Evolutionary conservation across 305 asterid species (phyloP), one percentile per base, ranked within the genome.

Genomic region (Solanum hybrid): DNA sequence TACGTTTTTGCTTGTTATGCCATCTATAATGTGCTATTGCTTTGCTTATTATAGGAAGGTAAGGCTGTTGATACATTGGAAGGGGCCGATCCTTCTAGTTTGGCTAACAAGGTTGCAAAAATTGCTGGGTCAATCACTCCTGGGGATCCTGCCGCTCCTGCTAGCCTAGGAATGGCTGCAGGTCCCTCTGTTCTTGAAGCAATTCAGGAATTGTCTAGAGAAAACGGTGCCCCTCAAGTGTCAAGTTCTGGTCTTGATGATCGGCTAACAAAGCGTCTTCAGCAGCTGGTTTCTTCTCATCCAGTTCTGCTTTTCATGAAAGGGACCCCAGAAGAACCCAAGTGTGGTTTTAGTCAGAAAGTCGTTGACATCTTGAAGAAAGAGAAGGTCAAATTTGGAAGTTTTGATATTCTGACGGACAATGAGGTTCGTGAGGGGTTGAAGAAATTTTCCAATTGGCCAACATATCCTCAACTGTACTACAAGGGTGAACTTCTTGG

Each of bases 131-230:
- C 95, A 81, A 93, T 95, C 91, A 81, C 76, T 77, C 94, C 98
- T 51, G 95, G 94, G 87, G 98, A 95, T n/a, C 92, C 99, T 90
- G 98, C 98, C 19, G 97, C 98, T 90, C 99, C 99, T 76, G 99
- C 98, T 88, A 98, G 99, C 92, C 97, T 96, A 72, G 99, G 99
- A 88, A 97, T 98, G 99, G 99, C 99, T 89, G 98, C 99, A 17
- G 99, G 98, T 79, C 94, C 98, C 89, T 90, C 95, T 77, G 87
- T 98, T 89, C 95, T 96, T 76, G 99, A 98, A 92, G 91, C 99
- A 15, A 94, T 96, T n/a, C 91, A 94, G 94, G 97, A 92, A 87
- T 91, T 98, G 64, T 94, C 97, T 64, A 93, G 93, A 93, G 94
- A 86, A 86, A 95, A 91, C 15, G 72, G 71, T 73, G 89, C 93